Conservation (phyloP, 305 asterid genomes). For the Fraxinus paxiana region DNA sequence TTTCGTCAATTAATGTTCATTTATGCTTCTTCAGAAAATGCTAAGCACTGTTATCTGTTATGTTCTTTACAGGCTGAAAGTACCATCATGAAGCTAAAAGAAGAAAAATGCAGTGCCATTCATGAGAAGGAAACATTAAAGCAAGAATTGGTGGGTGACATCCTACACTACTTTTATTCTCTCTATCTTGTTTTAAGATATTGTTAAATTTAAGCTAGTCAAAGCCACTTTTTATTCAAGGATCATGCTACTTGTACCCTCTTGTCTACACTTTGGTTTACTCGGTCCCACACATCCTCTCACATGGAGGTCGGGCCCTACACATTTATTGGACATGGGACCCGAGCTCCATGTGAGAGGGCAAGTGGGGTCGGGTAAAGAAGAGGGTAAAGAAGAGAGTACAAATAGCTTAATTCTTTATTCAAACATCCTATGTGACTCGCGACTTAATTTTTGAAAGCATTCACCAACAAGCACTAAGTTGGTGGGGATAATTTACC, state of each 20-base stretch:
- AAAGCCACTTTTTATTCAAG: neutral
- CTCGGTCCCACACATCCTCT: too few species aligned
- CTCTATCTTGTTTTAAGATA: neutral
- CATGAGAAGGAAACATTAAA: slow-evolving; percentile 44
- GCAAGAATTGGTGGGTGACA: slow-evolving; percentile 57
- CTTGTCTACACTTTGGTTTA: too few species aligned
- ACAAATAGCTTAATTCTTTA: too few species aligned
- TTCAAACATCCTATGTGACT: neutral
- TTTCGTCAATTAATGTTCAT: neutral
- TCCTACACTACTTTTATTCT: neutral
- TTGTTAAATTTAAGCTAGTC: neutral
- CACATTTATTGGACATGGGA: too few species aligned
- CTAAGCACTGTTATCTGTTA: neutral
- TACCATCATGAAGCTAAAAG: slow-evolving; percentile 53
- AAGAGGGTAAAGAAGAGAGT: too few species aligned
- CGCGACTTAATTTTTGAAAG: neutral
- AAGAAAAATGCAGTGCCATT: slow-evolving; percentile 40
- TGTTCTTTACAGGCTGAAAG: slow-evolving; percentile 47
- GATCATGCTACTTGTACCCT: too few species aligned
- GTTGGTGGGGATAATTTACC: neutral
- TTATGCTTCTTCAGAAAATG: neutral
- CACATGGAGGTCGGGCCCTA: too few species aligned
- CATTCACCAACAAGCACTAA: neutral
- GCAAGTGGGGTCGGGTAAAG: too few species aligned
- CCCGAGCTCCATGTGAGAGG: too few species aligned